Percentiles rank a stretch among this genome's conserved stretches.
Conservation (phyloP, 768 basidiomycete species). For the Auricularia sp. region DNA sequence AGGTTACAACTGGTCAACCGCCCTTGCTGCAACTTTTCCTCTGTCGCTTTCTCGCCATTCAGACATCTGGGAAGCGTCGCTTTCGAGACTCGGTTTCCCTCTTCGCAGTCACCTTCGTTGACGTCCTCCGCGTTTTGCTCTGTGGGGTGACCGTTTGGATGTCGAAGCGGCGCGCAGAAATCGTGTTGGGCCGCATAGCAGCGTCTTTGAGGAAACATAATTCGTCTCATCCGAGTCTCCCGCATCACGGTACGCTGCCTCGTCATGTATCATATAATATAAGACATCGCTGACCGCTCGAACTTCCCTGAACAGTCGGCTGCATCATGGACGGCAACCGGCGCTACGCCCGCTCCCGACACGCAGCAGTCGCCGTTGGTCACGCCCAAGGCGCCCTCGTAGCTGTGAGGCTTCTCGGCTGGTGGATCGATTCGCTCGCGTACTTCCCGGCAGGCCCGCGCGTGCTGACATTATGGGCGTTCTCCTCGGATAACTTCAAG, state of each 20-base stretch:
- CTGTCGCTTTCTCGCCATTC: too few species aligned
- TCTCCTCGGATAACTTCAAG: conserved; percentile 2
- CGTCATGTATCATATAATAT: not conserved
- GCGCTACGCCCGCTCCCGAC: not conserved
- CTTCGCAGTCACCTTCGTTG: too few species aligned
- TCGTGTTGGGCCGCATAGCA: too few species aligned
- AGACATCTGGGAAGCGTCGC: too few species aligned
- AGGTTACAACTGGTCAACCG: too few species aligned
- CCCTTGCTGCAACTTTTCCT: too few species aligned
- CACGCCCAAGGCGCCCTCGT: not conserved
- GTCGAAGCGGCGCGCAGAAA: too few species aligned
- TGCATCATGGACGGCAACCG: conserved; percentile 1
- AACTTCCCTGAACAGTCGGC: not conserved
- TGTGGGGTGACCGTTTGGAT: too few species aligned
- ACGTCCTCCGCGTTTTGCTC: too few species aligned
- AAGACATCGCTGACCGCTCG: not conserved
- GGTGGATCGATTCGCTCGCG: not conserved
- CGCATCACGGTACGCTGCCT: not conserved
- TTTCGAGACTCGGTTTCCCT: too few species aligned
- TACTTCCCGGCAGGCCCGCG: not conserved
- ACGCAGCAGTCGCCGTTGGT: not conserved
- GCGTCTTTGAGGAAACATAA: too few species aligned
- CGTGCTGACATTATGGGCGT: not conserved
- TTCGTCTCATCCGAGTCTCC: not conserved
- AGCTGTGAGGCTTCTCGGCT: not conserved